A percentile compares a stretch with the other conserved stretches of the same genome.
These are phyloP conservation scores for Mycena rebaudengoi DNA, from an alignment of 768 basidiomycete species.

Conservation along the genomic window DNA sequence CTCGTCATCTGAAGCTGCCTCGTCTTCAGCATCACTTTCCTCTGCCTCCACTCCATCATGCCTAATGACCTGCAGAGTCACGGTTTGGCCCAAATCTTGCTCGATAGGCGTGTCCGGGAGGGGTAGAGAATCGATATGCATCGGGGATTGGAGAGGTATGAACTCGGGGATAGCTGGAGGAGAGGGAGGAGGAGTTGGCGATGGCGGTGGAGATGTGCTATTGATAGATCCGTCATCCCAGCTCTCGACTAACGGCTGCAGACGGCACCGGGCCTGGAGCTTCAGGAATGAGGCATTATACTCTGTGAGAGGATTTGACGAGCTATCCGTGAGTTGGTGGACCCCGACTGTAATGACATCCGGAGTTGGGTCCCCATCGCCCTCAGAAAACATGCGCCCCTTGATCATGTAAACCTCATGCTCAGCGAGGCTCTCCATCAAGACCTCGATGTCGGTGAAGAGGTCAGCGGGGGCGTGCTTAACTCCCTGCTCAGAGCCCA, in stretches of 20 bases:
- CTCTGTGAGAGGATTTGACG: neutral
- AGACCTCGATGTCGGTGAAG: neutral
- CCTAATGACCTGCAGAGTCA: too few relatives aligned
- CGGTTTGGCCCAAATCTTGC: too few relatives aligned
- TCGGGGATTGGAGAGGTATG: too few relatives aligned
- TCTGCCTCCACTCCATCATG: too few relatives aligned
- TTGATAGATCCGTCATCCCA: too few relatives aligned
- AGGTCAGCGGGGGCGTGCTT: neutral
- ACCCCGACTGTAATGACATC: neutral
- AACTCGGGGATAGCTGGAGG: too few relatives aligned
- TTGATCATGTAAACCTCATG: neutral
- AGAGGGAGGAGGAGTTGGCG: too few relatives aligned
- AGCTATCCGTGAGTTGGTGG: neutral
- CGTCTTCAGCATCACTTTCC: too few relatives aligned
- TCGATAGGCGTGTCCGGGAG: too few relatives aligned
- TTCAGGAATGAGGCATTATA: neutral
- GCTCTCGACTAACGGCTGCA: neutral
- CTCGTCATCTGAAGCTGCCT: too few relatives aligned
- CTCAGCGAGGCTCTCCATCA: neutral
- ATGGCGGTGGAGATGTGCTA: too few relatives aligned
- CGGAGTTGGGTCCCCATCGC: neutral
- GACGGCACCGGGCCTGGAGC: neutral
- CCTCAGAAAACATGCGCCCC: neutral
- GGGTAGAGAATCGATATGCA: too few relatives aligned
- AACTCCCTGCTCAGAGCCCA: slow-evolving; percentile 1